Percentiles rank a stretch among this genome's conserved stretches.
Evolutionary conservation across 2,329 filamentous ascomycete species (phyloP).

Genomic region (Tolypocladium amazonense): DNA sequence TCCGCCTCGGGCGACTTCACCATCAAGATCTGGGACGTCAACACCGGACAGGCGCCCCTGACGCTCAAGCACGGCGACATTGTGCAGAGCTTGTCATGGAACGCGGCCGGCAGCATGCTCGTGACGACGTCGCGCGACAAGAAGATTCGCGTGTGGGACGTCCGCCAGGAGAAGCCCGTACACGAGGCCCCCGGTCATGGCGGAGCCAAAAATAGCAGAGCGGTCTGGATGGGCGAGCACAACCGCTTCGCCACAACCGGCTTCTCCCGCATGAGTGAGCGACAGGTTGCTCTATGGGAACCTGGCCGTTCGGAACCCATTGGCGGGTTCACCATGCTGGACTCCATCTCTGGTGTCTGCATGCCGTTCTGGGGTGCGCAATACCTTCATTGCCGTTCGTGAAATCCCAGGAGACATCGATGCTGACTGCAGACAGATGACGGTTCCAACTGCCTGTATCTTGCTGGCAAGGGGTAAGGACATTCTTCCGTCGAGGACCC

Average conservation of each 20-base stretch:
- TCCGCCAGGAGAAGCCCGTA: conserved; percentile 78
- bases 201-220: conserved; percentile 94
- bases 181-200: conserved; percentile 79
- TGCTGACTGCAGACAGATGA: conserved; percentile 49
- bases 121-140: conserved; percentile 96
- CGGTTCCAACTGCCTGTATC: conserved; percentile 85
- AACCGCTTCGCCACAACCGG: conserved; percentile 93
- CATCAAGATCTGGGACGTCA: conserved; percentile 92
- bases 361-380: conserved; percentile 92
- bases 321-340: conserved; percentile 79
- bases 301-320: conserved; percentile 76
- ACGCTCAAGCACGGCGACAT: conserved; percentile 82
- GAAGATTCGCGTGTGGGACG: conserved; percentile 96
- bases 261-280: conserved; percentile 97
- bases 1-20: conserved; percentile 92
- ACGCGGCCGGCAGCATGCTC: conserved; percentile 73
- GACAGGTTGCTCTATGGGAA: conserved; percentile 94
- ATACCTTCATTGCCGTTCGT: background rate
- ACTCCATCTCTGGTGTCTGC: conserved; percentile 94
- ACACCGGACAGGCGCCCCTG: conserved; percentile 62
- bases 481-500: background rate
- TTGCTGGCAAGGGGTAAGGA: conserved; percentile 92
- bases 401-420: background rate
- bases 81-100: conserved; percentile 94
- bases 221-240: conserved; percentile 94